Evolutionary conservation across 2,329 filamentous ascomycete genomes (phyloP).

Genomic region (Colletotrichum paranaense): DNA sequence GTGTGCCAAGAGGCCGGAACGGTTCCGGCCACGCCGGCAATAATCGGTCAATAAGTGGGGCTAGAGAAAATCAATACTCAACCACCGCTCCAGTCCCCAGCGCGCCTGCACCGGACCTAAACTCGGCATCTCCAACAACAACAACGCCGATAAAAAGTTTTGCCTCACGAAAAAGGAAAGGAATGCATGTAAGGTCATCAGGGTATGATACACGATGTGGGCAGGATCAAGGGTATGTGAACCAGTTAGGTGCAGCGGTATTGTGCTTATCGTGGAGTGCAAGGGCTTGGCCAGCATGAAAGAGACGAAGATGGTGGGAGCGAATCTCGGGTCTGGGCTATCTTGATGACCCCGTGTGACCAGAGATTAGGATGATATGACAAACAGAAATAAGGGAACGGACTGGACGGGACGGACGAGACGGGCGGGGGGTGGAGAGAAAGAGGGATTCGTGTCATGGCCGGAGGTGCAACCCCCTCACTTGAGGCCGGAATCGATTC

Average conservation of each 20-base stretch:
- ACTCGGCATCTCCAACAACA: constrained; percentile 7
- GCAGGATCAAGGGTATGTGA: background rate
- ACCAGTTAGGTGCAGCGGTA: background rate
- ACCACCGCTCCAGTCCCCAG: constrained; percentile 21
- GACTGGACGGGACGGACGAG: background rate
- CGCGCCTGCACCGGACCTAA: background rate
- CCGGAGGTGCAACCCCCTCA: constrained; percentile 40
- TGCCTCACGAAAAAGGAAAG: background rate
- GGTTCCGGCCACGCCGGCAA: constrained; percentile 36
- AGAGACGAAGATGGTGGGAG: background rate
- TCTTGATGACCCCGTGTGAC: constrained; percentile 26
- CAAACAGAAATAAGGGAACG: constrained; percentile 34
- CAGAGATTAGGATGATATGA: constrained; percentile 35
- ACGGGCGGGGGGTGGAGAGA: constrained; percentile 5
- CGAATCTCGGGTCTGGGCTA: background rate
- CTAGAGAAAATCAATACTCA: constrained; percentile 25
- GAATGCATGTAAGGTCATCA: background rate
- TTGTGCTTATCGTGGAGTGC: constrained; percentile 21
- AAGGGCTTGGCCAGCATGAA: constrained; percentile 13
- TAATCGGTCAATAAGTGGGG: constrained; percentile 30
- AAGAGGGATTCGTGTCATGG: constrained; percentile 30
- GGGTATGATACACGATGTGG: background rate
- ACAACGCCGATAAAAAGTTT: background rate
- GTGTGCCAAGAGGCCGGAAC: constrained; percentile 35
- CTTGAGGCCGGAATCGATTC: constrained; percentile 58